Evolutionary conservation across 768 basidiomycete genomes (phyloP).

Genomic region (Mycena albidolilacea): DNA sequence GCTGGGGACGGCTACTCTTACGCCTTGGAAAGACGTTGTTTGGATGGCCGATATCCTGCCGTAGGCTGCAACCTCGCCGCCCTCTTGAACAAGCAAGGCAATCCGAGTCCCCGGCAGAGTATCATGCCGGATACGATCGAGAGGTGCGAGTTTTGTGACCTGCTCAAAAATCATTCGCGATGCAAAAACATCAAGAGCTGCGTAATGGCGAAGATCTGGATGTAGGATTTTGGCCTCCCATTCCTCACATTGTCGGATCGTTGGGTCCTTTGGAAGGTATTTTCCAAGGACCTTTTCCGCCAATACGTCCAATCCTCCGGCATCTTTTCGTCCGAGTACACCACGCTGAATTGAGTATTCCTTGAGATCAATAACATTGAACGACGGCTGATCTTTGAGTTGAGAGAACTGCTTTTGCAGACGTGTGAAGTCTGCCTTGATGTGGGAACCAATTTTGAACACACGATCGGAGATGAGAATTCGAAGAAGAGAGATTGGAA

Average conservation of each 20-base stretch:
- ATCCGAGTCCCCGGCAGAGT: neutral
- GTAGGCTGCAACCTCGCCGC: slow-evolving; percentile 15
- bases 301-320: neutral
- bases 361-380: slow-evolving; percentile 11
- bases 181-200: slow-evolving; percentile 9
- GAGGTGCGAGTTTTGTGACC: neutral
- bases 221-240: neutral
- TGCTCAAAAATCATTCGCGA: neutral
- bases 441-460: neutral
- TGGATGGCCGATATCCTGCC: neutral
- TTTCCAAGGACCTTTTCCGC: slow-evolving; percentile 8
- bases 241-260: neutral
- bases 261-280: neutral
- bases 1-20: neutral
- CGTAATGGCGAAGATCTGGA: neutral
- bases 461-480: neutral
- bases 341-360: slow-evolving; percentile 9
- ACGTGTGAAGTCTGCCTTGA: neutral
- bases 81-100: neutral
- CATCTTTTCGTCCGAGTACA: neutral
- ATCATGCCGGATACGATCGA: neutral
- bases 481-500: neutral
- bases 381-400: neutral
- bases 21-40: neutral
- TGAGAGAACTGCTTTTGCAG: neutral